Base-by-base conservation (phyloP, 192 early-diverging fungal species). In the Backusella sp. region DNA sequence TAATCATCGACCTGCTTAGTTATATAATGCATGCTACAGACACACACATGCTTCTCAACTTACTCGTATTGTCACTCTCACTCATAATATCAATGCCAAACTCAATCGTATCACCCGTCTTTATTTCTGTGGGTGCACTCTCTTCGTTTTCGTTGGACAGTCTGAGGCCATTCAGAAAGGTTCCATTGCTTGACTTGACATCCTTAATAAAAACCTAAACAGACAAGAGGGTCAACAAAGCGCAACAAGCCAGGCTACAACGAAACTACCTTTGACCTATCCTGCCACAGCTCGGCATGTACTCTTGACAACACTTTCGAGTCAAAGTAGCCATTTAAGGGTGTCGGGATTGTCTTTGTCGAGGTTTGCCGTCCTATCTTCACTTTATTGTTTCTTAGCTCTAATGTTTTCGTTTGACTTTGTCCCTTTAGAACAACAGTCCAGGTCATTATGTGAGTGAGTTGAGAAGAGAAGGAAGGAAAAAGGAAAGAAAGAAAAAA, bases 1-100 rank as follows among this genome's bases (percentile, higher is more conserved):
- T 80, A 68, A 68, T 28, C 15, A 42, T 23, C 4, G 12, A 4
- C 15, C 36, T 67, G 44, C 37, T 26, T n/a, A 44, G 14, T 39
- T 44, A 26, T 65, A 32, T n/a, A 19, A 26, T 37, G 70, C 11
- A 17, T 32, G 46, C 1, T 28, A 6, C 28, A 49, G 26, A 21
- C n/a, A 17, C n/a, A n/a, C 56, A 46, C 19, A 3, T 3, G 32
- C 32, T 32, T 32, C 32, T 11, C 42, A 21, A 79, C 78, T 76
- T 84, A 90, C 88, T 79, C 37, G 82, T 77, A 9, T 87, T 90
- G 70, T 92, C 88, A 30, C 9, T 26, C 3, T 92, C 92, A 70
- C 91, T 88, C 76, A 87, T 87, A 72, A 94, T 94, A 75, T 94
- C 93, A 32, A 94, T 88, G 19, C 93, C 93, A 83, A 94, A 94